Conservation (phyloP, 1,139 yeast genomes). For the Barnettozyma hawaiiensis region DNA sequence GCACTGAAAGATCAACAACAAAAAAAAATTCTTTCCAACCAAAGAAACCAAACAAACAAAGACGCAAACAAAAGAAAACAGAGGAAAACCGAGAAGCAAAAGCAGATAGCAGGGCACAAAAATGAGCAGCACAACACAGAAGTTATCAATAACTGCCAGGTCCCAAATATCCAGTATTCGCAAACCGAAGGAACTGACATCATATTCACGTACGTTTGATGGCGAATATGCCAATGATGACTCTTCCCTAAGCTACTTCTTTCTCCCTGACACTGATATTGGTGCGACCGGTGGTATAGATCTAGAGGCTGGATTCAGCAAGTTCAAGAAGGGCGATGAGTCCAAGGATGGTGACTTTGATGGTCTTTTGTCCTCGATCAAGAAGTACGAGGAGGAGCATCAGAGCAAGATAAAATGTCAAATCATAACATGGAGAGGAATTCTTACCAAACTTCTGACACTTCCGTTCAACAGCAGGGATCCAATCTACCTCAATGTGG, state of each 20-base stretch:
- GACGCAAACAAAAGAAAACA: too few species aligned
- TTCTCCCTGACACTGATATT: constrained; percentile 65
- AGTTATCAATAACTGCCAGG: constrained; percentile 28
- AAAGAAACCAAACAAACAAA: not conserved
- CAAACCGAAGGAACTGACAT: constrained; percentile 69
- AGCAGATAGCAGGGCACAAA: too few species aligned
- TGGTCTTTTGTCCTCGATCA: constrained; percentile 52
- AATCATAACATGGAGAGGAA: constrained; percentile 78
- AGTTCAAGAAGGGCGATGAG: constrained; percentile 54
- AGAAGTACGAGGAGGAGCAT: constrained; percentile 46
- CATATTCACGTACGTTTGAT: constrained; percentile 49
- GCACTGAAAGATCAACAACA: not conserved
- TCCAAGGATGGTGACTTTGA: constrained; percentile 49
- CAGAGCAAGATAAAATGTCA: constrained; percentile 53
- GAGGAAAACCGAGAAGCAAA: too few species aligned
- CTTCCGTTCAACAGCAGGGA: constrained; percentile 54
- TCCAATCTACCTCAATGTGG: constrained; percentile 57
- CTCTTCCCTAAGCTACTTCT: constrained; percentile 57
- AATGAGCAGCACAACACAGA: too few species aligned
- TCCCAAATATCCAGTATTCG: constrained; percentile 51
- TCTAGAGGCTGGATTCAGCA: constrained; percentile 55
- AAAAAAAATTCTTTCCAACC: not conserved
- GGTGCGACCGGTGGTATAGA: constrained; percentile 50
- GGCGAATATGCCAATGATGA: constrained; percentile 45
- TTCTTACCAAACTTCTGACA: constrained; percentile 62